Conservation (phyloP, 257 asterid genomes). For the Solanum medicagineum region DNA sequence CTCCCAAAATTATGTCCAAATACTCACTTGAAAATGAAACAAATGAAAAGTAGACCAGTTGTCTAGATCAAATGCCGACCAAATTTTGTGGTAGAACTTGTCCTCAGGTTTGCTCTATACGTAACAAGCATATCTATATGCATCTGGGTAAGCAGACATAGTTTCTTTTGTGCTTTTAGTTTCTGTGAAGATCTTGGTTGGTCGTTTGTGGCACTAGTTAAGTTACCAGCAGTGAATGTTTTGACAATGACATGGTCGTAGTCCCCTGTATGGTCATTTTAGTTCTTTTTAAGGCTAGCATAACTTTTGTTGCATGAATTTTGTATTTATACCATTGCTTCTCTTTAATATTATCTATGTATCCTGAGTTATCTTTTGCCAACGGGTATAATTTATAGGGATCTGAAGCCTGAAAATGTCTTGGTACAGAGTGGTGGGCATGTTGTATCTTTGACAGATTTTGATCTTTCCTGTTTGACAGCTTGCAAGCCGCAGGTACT, state of each 20-base stretch:
- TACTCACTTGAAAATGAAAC: background rate
- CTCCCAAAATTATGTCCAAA: background rate
- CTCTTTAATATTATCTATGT: no score
- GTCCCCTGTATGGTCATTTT: no score
- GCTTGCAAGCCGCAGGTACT: conserved; percentile 93
- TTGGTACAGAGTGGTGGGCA: conserved; percentile 75
- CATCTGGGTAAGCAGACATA: background rate
- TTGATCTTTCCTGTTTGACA: conserved; percentile 92
- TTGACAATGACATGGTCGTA: background rate
- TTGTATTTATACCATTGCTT: no score
- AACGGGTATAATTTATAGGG: conserved; percentile 95
- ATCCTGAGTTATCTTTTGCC: background rate
- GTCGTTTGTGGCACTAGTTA: background rate
- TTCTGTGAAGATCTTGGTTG: background rate
- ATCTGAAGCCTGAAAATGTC: conserved; percentile 91
- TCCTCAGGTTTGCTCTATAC: background rate
- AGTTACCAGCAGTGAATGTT: background rate
- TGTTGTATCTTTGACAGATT: conserved; percentile 82
- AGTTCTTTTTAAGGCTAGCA: no score
- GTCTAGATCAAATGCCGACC: background rate
- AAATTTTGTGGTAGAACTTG: background rate
- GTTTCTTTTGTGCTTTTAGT: background rate
- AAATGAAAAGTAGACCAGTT: background rate
- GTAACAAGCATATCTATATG: background rate
- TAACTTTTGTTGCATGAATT: no score